Evolutionary conservation across 192 early-diverging fungal species (phyloP).

Genomic region (Phycomyces blakesleeanus): DNA sequence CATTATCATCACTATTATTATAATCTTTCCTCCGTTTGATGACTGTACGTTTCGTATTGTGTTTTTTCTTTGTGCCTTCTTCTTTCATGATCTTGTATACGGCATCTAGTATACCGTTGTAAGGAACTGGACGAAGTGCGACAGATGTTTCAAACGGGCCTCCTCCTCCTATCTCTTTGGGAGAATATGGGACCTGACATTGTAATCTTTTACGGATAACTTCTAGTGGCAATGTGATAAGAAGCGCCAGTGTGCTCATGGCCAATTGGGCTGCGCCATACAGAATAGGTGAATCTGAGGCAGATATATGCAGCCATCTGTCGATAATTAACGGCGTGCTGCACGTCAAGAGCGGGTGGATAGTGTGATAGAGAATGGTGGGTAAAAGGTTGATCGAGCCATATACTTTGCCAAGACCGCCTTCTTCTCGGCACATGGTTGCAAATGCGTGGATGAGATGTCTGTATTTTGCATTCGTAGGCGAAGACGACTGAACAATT

Average conservation of each 20-base stretch:
- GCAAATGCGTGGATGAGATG: slow-evolving; percentile 70
- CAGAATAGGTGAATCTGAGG: slow-evolving; percentile 54
- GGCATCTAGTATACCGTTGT: slow-evolving; percentile 64
- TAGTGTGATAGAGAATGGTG: slow-evolving; percentile 69
- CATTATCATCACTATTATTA: slow-evolving; percentile 1
- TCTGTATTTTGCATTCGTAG: slow-evolving; percentile 67
- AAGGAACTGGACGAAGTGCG: slow-evolving; percentile 57
- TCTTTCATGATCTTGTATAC: slow-evolving; percentile 66
- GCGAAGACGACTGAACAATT: slow-evolving; percentile 74
- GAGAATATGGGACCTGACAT: slow-evolving; percentile 60
- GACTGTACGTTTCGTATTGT: not conserved
- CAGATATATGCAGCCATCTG: slow-evolving; percentile 50
- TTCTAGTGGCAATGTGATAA: slow-evolving; percentile 81
- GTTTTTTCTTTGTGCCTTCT: slow-evolving; percentile 50
- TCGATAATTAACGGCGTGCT: slow-evolving; percentile 59
- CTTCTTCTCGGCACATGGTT: slow-evolving; percentile 74
- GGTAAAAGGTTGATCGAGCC: slow-evolving; percentile 65
- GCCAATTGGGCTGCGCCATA: slow-evolving; percentile 57
- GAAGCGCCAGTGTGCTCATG: slow-evolving; percentile 62
- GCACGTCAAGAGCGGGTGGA: slow-evolving; percentile 69
- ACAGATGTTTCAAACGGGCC: slow-evolving; percentile 60
- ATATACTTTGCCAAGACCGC: slow-evolving; percentile 55
- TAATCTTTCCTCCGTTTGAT: not conserved
- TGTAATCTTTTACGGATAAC: slow-evolving; percentile 77
- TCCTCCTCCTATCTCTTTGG: too few relatives aligned